phyloP scores from a whole-genome alignment of 2,329 filamentous ascomycete species.

The Epichloe gansuensis region DNA sequence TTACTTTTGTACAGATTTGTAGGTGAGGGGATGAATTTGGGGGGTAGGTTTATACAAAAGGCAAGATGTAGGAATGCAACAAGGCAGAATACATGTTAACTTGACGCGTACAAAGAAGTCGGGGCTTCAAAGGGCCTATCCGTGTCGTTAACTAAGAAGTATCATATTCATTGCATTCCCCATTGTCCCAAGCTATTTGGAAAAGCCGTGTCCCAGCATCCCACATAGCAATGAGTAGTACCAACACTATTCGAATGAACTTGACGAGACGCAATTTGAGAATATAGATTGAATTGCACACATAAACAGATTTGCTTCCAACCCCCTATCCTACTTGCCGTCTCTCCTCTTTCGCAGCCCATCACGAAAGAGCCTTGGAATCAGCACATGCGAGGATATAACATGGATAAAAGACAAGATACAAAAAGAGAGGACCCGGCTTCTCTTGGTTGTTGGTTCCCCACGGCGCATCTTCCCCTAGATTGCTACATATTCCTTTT shows the following conservation, averaged over 20 bases:
- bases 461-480: not conserved
- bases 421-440: not conserved
- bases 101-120: no score
- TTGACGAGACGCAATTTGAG: not conserved
- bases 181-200: no score
- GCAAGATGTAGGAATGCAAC: not conserved
- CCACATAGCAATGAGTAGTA: not conserved
- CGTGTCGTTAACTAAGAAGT: no score
- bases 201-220: no score
- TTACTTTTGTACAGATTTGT: slow-evolving; percentile 6
- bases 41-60: not conserved
- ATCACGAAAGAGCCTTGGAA: not conserved
- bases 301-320: not conserved
- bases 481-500: not conserved
- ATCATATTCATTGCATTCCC: no score
- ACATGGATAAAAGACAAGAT: not conserved
- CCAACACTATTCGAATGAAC: not conserved
- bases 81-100: not conserved
- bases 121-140: not conserved
- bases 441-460: not conserved
- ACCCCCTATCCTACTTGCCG: slow-evolving; percentile 1
- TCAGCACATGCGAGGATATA: no score
- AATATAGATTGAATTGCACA: not conserved
- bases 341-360: not conserved
- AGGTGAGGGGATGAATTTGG: not conserved